These are phyloP conservation scores for Tagetes erecta DNA, from an alignment of 129 eudicot genomes.

Conservation along the genomic window DNA sequence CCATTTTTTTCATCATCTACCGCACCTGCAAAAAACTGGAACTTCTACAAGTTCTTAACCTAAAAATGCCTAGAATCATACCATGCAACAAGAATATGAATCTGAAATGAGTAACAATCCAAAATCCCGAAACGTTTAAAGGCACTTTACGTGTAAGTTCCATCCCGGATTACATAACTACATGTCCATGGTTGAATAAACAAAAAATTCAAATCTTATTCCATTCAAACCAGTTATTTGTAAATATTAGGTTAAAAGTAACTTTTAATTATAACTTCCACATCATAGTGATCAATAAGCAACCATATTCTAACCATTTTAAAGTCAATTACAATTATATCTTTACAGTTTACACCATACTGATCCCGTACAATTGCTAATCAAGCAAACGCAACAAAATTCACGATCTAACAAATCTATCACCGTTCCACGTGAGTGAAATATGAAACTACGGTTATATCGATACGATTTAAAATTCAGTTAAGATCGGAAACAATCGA, in stretches of 20 bases:
- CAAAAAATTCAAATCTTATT: background rate
- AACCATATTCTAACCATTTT: background rate
- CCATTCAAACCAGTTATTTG: constrained; percentile 11
- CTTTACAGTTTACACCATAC: constrained; percentile 9
- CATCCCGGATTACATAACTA: background rate
- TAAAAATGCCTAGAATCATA: background rate
- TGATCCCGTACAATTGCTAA: background rate
- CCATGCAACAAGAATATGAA: background rate
- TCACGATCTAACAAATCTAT: constrained; percentile 19
- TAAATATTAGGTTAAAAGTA: background rate
- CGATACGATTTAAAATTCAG: constrained; percentile 19
- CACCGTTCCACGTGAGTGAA: constrained; percentile 3
- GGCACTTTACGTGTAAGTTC: background rate
- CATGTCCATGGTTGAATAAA: background rate
- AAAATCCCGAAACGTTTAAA: background rate
- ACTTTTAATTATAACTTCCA: constrained; percentile 4
- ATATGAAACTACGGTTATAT: background rate
- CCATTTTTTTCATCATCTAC: background rate
- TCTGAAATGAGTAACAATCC: constrained; percentile 6
- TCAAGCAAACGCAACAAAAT: background rate
- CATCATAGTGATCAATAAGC: constrained; percentile 7
- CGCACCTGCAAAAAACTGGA: background rate
- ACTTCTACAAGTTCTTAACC: constrained; percentile 15
- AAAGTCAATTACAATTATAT: constrained; percentile 6
- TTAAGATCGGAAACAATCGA: constrained; percentile 11